Conservation (phyloP, 208 protist genomes). For the Chromosphaera perkinsii region DNA sequence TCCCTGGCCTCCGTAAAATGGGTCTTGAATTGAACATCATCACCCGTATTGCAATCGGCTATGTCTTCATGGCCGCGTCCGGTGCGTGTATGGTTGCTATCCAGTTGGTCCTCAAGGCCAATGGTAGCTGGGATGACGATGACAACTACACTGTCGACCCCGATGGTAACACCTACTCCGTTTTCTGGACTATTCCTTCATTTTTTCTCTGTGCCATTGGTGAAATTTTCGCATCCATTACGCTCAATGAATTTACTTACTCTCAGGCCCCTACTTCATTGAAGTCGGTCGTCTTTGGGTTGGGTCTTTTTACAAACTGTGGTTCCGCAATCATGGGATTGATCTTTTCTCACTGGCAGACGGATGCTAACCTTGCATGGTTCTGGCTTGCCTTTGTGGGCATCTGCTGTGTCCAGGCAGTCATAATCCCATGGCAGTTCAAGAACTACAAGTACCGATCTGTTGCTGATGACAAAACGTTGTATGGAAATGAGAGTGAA, state of each 20-base stretch:
- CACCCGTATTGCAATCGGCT: background rate
- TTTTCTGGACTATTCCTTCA: conserved; percentile 34
- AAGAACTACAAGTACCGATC: no score
- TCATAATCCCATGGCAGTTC: no score
- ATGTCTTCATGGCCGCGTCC: background rate
- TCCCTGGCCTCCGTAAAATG: background rate
- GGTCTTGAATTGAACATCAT: background rate
- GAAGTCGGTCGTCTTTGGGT: conserved; percentile 45
- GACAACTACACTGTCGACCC: background rate
- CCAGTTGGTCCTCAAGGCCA: background rate
- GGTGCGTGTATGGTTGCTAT: background rate
- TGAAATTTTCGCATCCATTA: conserved; percentile 56
- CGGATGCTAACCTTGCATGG: no score
- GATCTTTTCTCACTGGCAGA: no score
- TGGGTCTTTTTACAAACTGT: no score
- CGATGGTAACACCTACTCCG: background rate
- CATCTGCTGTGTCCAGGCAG: no score
- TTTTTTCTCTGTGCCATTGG: conserved; percentile 39
- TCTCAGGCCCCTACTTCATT: conserved; percentile 44
- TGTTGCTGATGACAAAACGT: no score
- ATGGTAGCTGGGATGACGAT: background rate
- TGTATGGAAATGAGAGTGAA: no score
- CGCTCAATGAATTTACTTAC: conserved; percentile 54
- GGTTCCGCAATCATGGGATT: no score
- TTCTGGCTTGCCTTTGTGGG: no score